Base-by-base conservation (phyloP, 345 rosid species). In the Rhizophora mangle region DNA sequence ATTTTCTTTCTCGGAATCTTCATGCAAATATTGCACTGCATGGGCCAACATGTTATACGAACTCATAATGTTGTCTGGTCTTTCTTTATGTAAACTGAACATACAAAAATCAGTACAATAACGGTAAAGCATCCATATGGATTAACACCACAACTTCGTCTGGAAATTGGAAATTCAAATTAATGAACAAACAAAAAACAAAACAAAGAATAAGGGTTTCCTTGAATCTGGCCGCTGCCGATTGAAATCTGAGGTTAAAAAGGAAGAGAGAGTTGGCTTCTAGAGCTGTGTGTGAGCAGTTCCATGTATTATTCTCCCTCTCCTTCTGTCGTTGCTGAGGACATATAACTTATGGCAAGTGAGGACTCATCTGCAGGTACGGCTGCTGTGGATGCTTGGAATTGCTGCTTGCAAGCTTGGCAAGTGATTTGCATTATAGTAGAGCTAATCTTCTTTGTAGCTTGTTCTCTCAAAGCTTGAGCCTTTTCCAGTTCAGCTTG, bases 311-410 rank as follows among this genome's bases (percentile, higher is more conserved):
- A 72, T 62, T 77, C 81, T 32, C 73, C 70, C 11, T 89, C 96
- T 37, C 93, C 94, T 68, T 88, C 94, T 1, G 94, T 90, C 49
- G 88, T 86, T 16, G 88, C 92, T 10, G 92, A 88, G 19, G 96
- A 90, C 88, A 90, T 79, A 79, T 88, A 90, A 83, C 96, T 90
- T 75, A 84, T 78, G 24, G 80, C 93, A 43, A 90, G 81, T 15
- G 94, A 88, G 26, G 88, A 88, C 75, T 90, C 96, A 11, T 90
- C 94, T 5, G 87, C 87, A 6, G 79, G 73, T 26, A 67, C 70
- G 13, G 65, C 64, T 0, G 76, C 67, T 2, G 81, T 70, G 6
- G 85, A 66, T 13, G 82, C 79, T 71, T 82, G 86, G 71, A 90
- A 88, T 30, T 82, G 90, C 20, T 79, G 85, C 81, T 88, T 88